phyloP scores from a whole-genome alignment of 441 rosid genomes.

The Geranium incanum region DNA sequence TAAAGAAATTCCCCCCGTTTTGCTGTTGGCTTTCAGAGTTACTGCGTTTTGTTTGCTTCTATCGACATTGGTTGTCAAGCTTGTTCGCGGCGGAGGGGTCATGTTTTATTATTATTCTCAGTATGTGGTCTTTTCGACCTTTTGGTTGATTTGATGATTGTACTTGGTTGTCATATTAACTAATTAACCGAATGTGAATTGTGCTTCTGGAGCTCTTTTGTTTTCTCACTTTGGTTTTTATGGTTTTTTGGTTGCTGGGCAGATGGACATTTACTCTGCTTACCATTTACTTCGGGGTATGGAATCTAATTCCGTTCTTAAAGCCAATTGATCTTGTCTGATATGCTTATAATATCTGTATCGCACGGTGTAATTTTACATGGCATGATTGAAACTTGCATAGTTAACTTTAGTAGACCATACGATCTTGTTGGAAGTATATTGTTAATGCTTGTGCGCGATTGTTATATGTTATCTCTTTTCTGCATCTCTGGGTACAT shows the following conservation, averaged over 20 bases:
- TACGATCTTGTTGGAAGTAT: slow-evolving; percentile 5
- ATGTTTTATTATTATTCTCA: slow-evolving; percentile 43
- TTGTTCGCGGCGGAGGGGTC: slow-evolving; percentile 22
- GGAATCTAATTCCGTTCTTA: slow-evolving; percentile 8
- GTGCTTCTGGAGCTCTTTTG: neutral
- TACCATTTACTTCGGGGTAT: slow-evolving; percentile 47
- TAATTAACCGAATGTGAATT: neutral
- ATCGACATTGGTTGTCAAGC: slow-evolving; percentile 24
- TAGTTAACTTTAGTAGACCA: neutral
- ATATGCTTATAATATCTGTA: neutral
- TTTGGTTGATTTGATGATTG: slow-evolving; percentile 1
- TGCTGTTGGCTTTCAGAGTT: slow-evolving; percentile 38
- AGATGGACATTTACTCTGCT: slow-evolving; percentile 50
- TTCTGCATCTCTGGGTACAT: slow-evolving; percentile 10
- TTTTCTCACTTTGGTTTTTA: slow-evolving; percentile 8
- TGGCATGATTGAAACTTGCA: neutral
- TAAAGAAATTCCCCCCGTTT: slow-evolving; percentile 34
- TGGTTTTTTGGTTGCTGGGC: slow-evolving; percentile 15
- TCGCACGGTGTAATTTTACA: neutral
- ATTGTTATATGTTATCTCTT: slow-evolving; percentile 1
- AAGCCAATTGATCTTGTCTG: neutral
- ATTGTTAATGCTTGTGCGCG: neutral
- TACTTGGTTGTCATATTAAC: neutral
- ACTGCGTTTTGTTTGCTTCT: slow-evolving; percentile 40
- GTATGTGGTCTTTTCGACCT: slow-evolving; percentile 27